Percentiles rank a stretch among this genome's conserved stretches.
phyloP scores from a whole-genome alignment of 208 protist genomes.

The Acanthamoeba rhysodes region DNA sequence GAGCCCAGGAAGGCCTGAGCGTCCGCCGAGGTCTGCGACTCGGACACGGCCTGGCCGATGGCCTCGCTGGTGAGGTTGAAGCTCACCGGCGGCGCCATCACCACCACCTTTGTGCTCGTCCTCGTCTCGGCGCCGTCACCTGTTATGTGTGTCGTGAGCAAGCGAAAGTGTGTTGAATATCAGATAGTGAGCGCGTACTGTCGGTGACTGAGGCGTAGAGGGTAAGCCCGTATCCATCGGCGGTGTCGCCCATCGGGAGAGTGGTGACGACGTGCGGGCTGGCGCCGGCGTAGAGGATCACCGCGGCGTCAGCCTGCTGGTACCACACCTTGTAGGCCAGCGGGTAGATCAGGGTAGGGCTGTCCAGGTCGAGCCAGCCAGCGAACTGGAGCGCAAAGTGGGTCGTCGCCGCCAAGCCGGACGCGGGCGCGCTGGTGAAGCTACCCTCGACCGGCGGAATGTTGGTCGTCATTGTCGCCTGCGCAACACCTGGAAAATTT shows the following conservation, averaged over 20 bases:
- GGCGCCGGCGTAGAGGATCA: neutral
- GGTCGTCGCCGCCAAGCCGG: neutral
- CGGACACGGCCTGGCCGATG: neutral
- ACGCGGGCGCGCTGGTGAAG: neutral
- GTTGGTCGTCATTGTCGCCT: constrained; percentile 24
- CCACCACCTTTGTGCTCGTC: neutral
- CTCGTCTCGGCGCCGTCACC: neutral
- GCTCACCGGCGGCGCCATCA: neutral
- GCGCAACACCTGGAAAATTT: neutral
- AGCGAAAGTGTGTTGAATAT: neutral
- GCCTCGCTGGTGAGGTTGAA: neutral
- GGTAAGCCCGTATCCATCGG: neutral
- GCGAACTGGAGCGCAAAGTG: neutral
- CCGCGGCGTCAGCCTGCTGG: constrained; percentile 9
- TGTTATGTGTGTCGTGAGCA: neutral
- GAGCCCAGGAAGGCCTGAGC: neutral
- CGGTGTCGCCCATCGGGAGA: neutral
- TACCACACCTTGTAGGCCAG: constrained; percentile 33
- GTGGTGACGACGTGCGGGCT: neutral
- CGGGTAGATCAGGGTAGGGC: neutral
- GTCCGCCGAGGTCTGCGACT: neutral
- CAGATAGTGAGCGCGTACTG: neutral
- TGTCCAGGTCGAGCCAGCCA: neutral
- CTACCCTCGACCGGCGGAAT: neutral
- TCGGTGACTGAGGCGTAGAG: constrained; percentile 10